These are phyloP conservation scores for Neopestalotiopsis clavispora DNA, from an alignment of 2,329 filamentous ascomycete genomes.

Conservation along the genomic window DNA sequence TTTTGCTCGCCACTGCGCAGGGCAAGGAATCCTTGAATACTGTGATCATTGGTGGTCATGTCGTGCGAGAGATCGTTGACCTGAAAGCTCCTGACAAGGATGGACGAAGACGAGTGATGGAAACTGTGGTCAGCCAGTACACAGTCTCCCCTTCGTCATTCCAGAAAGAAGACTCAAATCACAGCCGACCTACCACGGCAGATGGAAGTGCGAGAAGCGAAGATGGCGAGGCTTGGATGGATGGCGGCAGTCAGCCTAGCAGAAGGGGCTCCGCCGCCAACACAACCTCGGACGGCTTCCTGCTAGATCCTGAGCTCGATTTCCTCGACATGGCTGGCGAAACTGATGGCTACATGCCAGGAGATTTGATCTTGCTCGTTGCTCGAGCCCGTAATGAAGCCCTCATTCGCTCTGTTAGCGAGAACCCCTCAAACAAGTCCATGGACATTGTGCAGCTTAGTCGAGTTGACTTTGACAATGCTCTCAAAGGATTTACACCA, in stretches of 20 bases:
- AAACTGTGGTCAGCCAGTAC: slow-evolving; percentile 71
- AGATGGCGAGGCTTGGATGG: slow-evolving; percentile 74
- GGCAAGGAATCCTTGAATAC: slow-evolving; percentile 92
- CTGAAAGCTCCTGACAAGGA: slow-evolving; percentile 94
- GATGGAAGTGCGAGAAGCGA: slow-evolving; percentile 54
- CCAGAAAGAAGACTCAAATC: slow-evolving; percentile 41
- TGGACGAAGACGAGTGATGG: slow-evolving; percentile 80
- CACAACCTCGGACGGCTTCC: slow-evolving; percentile 63
- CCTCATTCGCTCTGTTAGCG: slow-evolving; percentile 79
- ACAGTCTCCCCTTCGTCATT: slow-evolving; percentile 44
- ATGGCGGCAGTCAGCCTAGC: slow-evolving; percentile 61
- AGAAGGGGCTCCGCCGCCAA: slow-evolving; percentile 38
- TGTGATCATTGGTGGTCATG: slow-evolving; percentile 86
- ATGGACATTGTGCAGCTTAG: slow-evolving; percentile 66
- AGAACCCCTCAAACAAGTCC: slow-evolving; percentile 50
- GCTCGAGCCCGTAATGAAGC: slow-evolving; percentile 90
- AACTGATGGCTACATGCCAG: slow-evolving; percentile 98
- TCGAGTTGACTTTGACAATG: slow-evolving; percentile 79
- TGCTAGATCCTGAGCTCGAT: slow-evolving; percentile 78
- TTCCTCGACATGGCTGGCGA: slow-evolving; percentile 91
- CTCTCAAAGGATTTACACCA: slow-evolving; percentile 90
- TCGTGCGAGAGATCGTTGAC: slow-evolving; percentile 88
- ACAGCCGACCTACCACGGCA: slow-evolving; percentile 62
- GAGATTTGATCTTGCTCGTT: slow-evolving; percentile 85
- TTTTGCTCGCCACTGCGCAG: slow-evolving; percentile 88